phyloP scores from a whole-genome alignment of 2,329 filamentous ascomycete species.

The Parastagonospora avenae region DNA sequence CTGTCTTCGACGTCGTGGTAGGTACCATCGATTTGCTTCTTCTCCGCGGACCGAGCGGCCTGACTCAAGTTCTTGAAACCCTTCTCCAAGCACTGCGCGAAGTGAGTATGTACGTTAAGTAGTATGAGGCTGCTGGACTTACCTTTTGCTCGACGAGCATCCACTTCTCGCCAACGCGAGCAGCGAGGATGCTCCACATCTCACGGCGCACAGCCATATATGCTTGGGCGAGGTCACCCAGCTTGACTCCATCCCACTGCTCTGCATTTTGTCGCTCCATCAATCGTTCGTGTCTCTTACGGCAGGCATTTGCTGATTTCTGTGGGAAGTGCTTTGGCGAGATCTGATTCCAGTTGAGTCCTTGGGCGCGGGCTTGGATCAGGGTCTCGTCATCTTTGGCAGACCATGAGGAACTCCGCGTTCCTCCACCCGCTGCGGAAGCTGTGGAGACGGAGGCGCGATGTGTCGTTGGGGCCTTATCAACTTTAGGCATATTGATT shows the following conservation, averaged over 20 bases:
- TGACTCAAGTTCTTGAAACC: constrained; percentile 81
- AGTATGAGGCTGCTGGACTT: constrained; percentile 4
- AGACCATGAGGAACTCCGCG: constrained; percentile 65
- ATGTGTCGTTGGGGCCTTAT: constrained; percentile 38
- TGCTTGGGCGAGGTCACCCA: constrained; percentile 74
- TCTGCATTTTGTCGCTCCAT: constrained; percentile 75
- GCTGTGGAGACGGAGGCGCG: constrained; percentile 39
- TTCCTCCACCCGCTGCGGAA: constrained; percentile 35
- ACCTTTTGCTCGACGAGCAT: constrained; percentile 81
- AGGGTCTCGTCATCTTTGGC: constrained; percentile 75
- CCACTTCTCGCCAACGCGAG: constrained; percentile 62
- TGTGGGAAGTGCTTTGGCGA: constrained; percentile 74
- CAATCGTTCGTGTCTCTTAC: constrained; percentile 84
- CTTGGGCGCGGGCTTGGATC: constrained; percentile 71
- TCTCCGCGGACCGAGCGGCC: constrained; percentile 68
- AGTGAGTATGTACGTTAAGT: constrained; percentile 12
- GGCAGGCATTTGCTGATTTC: constrained; percentile 82
- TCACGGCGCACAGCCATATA: constrained; percentile 81
- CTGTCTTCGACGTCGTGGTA: constrained; percentile 66
- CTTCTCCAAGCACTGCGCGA: constrained; percentile 75
- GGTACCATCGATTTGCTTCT: constrained; percentile 61
- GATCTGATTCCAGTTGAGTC: constrained; percentile 84
- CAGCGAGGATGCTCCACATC: constrained; percentile 78
- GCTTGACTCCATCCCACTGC: constrained; percentile 77
- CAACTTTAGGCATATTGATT: constrained; percentile 54